Evolutionary conservation across 2,329 filamentous ascomycete species (phyloP).

Genomic region (Fusarium duplospermum): DNA sequence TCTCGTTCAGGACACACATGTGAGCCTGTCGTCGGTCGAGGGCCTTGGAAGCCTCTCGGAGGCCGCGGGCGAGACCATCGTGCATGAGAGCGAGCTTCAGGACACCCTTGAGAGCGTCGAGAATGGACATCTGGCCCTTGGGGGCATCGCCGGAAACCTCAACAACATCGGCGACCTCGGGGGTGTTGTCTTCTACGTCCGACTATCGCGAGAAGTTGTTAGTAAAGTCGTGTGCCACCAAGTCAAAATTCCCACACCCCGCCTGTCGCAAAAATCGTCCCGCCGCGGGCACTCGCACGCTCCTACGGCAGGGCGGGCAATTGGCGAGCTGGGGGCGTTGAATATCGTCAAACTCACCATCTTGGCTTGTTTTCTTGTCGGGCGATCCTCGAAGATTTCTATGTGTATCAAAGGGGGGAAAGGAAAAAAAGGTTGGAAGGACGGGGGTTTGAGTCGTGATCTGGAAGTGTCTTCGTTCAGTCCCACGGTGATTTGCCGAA

Average conservation of each 20-base stretch:
- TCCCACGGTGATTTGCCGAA: conserved; percentile 53
- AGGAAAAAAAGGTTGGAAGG: conserved; percentile 33
- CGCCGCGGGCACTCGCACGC: not conserved
- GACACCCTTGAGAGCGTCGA: conserved; percentile 98
- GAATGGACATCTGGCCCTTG: conserved; percentile 96
- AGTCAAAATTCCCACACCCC: conserved; percentile 12
- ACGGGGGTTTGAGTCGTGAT: conserved; percentile 46
- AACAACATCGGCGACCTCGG: conserved; percentile 88
- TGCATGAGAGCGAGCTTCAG: conserved; percentile 99
- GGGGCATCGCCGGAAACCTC: conserved; percentile 94
- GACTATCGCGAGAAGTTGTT: conserved; percentile 68
- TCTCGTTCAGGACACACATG: conserved; percentile 99
- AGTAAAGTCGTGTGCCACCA: conserved; percentile 31
- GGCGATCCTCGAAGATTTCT: conserved; percentile 76
- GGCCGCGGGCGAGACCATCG: conserved; percentile 98
- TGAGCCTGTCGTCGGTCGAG: conserved; percentile 98
- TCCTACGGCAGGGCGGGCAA: conserved; percentile 20
- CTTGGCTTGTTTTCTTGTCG: conserved; percentile 68
- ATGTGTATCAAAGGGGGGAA: conserved; percentile 45
- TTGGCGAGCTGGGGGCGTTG: conserved; percentile 16
- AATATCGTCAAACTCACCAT: conserved; percentile 63
- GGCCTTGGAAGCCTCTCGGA: conserved; percentile 98
- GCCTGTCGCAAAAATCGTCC: conserved; percentile 18
- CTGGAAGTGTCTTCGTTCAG: conserved; percentile 47
- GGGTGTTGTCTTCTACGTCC: conserved; percentile 99